These are phyloP conservation scores for Neurospora cerealis DNA, from an alignment of 495 filamentous ascomycete species.

Conservation along the genomic window DNA sequence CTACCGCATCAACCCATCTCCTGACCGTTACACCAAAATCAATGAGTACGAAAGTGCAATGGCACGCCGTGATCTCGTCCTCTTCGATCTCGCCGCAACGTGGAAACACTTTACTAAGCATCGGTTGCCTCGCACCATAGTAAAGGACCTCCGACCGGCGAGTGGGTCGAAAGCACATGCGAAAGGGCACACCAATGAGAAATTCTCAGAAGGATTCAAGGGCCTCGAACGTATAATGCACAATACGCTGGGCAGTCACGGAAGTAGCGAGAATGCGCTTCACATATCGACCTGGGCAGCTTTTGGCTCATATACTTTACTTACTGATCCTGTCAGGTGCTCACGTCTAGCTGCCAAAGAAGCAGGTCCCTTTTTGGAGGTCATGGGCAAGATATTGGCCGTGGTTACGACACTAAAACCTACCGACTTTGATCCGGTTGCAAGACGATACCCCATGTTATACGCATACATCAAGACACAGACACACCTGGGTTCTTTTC, in stretches of 20 bases:
- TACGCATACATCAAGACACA: background rate
- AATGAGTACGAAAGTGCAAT: conserved; percentile 16
- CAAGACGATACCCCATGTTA: background rate
- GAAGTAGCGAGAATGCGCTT: conserved; percentile 5
- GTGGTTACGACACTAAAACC: background rate
- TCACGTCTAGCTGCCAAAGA: conserved; percentile 7
- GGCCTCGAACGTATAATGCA: background rate
- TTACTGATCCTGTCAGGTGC: conserved; percentile 23
- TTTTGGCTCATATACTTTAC: conserved; percentile 32
- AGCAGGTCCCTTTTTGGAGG: conserved; percentile 15
- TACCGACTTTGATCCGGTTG: conserved; percentile 4
- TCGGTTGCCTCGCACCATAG: conserved; percentile 7
- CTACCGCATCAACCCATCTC: conserved; percentile 15
- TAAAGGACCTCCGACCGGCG: conserved; percentile 5
- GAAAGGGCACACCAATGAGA: background rate
- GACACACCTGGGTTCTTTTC: conserved; percentile 5
- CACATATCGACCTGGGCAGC: conserved; percentile 21
- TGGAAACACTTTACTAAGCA: conserved; percentile 29
- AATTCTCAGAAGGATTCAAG: background rate
- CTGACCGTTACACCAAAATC: conserved; percentile 12
- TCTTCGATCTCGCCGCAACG: conserved; percentile 29
- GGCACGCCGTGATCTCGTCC: conserved; percentile 20
- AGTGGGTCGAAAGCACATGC: background rate
- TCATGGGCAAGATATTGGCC: conserved; percentile 6
- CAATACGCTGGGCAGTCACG: background rate